A percentile compares a stretch with the other conserved stretches of the same genome.
Evolutionary conservation across 23 red algal genomes (phyloP).

Genomic region (Agarophyton chilense): DNA sequence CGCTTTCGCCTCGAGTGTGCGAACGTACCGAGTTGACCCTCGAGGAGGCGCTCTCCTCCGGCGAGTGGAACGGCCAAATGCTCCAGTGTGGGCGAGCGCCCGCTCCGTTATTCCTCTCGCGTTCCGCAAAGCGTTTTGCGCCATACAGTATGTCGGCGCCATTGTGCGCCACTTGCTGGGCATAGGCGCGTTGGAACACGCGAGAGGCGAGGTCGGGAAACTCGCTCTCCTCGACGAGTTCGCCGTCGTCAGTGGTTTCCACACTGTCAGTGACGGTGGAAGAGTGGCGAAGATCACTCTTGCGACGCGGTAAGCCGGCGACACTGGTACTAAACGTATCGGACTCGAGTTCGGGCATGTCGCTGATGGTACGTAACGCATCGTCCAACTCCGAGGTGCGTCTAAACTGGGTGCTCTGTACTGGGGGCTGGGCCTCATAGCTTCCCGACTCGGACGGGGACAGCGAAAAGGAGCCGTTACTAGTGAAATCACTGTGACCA

Average conservation of each 20-base stretch:
- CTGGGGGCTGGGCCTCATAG: neutral
- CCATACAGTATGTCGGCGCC: neutral
- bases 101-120: neutral
- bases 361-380: neutral
- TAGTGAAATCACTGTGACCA: neutral
- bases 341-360: neutral
- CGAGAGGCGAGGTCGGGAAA: conserved; percentile 2
- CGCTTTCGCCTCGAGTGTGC: neutral
- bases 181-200: neutral
- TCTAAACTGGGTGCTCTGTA: neutral
- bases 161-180: neutral
- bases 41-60: neutral
- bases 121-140: conserved; percentile 5
- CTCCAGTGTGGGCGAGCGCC: neutral
- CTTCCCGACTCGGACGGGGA: neutral
- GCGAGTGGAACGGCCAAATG: neutral
- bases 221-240: neutral
- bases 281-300: neutral
- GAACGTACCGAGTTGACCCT: neutral
- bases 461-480: conserved; percentile 1
- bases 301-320: neutral
- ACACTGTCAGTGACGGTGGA: neutral
- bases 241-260: neutral
- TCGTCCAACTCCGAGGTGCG: neutral
- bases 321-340: neutral